These are phyloP conservation scores for Podospora sp. DNA, from an alignment of 495 filamentous ascomycete species.

Conservation along the genomic window DNA sequence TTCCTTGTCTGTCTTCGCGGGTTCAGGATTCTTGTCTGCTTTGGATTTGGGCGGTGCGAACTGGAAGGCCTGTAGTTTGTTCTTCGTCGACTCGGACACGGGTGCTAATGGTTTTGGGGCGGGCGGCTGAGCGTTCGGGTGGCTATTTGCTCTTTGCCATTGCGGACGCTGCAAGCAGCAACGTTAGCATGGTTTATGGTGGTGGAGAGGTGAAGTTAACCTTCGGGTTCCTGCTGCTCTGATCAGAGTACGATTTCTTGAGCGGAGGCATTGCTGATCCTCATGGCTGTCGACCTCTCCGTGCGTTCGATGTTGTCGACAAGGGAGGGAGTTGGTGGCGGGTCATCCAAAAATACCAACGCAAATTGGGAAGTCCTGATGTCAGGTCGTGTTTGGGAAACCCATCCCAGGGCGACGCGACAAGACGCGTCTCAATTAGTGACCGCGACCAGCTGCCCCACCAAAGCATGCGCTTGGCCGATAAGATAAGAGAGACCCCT, in stretches of 20 bases:
- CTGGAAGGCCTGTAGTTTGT: conserved; percentile 54
- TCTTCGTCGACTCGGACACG: conserved; percentile 52
- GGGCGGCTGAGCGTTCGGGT: conserved; percentile 38
- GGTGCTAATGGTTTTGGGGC: conserved; percentile 38
- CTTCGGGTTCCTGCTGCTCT: conserved; percentile 39
- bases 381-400: not conserved
- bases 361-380: not conserved
- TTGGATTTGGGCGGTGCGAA: conserved; percentile 33
- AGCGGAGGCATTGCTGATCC: conserved; percentile 38
- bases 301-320: not conserved
- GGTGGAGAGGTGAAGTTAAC: conserved; percentile 10
- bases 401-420: not conserved
- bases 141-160: conserved; percentile 54
- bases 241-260: conserved; percentile 56
- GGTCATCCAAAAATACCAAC: not conserved
- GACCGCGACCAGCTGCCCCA: not conserved
- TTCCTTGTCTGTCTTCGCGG: conserved; percentile 20
- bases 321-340: not conserved
- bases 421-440: not conserved
- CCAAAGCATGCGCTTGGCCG: not conserved
- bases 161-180: conserved; percentile 41
- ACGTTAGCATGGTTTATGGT: not conserved
- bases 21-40: conserved; percentile 7
- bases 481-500: not conserved
- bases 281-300: not conserved